A percentile compares a stretch with the other conserved stretches of the same genome.
Conservation (phyloP, 768 basidiomycete genomes). For the Phlegmacium glaucopus region DNA sequence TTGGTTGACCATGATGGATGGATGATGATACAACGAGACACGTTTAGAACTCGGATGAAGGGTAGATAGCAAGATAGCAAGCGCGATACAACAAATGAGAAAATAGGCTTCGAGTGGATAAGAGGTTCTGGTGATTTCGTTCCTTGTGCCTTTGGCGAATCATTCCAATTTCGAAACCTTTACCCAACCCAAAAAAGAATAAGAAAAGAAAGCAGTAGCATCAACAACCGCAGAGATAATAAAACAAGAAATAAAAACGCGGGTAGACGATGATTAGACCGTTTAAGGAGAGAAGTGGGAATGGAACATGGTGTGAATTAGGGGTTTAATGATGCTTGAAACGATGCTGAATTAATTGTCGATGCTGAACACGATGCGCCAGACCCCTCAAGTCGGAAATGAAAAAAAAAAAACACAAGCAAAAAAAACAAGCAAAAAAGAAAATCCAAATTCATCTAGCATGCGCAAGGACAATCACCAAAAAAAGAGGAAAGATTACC, state of each 20-base stretch:
- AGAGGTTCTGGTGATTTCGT: not conserved
- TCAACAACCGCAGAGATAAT: not conserved
- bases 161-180: not conserved
- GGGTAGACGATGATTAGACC: not conserved
- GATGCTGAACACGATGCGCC: slow-evolving; percentile 3
- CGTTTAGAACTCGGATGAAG: slow-evolving; percentile 1
- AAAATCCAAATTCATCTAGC: not conserved
- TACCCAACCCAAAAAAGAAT: not conserved
- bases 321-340: not conserved
- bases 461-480: slow-evolving; percentile 6
- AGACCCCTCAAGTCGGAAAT: slow-evolving; percentile 1
- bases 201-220: not conserved
- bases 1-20: not conserved
- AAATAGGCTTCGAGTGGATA: not conserved
- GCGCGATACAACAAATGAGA: not conserved
- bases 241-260: not conserved
- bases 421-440: slow-evolving; percentile 7
- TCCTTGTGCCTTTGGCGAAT: not conserved
- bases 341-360: slow-evolving; percentile 7
- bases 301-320: not conserved
- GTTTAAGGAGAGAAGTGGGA: not conserved
- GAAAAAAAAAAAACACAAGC: slow-evolving; percentile 3
- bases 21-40: not conserved
- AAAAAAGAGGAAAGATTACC: slow-evolving; percentile 38
- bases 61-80: slow-evolving; percentile 16